A percentile compares a stretch with the other conserved stretches of the same genome.
Conservation (phyloP, 2,329 filamentous ascomycete species). For the Ophiostoma sp. region DNA sequence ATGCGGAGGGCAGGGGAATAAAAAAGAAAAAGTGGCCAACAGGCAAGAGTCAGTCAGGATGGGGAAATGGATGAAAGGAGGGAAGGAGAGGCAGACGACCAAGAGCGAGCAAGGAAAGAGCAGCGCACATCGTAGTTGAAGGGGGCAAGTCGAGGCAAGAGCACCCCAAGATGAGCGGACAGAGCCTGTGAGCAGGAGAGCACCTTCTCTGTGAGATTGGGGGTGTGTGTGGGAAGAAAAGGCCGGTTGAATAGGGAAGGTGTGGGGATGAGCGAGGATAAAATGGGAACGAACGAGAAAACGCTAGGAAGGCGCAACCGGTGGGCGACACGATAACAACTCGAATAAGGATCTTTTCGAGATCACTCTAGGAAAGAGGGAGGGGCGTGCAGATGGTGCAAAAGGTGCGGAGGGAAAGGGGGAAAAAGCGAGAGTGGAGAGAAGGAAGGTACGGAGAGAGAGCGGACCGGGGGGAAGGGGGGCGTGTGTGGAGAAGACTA, state of each 20-base stretch:
- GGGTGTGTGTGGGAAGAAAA: slow-evolving; percentile 20
- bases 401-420: slow-evolving; percentile 9
- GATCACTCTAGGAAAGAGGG: slow-evolving; percentile 4
- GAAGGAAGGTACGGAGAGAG: slow-evolving; percentile 1
- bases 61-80: slow-evolving; percentile 24
- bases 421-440: not conserved
- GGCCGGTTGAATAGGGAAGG: slow-evolving; percentile 26
- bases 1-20: slow-evolving; percentile 16
- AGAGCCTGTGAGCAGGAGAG: slow-evolving; percentile 1
- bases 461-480: slow-evolving; percentile 2
- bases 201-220: slow-evolving; percentile 13
- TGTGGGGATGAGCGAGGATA: slow-evolving; percentile 30
- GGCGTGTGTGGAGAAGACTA: slow-evolving; percentile 22
- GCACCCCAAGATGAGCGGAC: slow-evolving; percentile 13
- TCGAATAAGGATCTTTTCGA: not conserved
- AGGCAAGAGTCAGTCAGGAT: slow-evolving; percentile 12
- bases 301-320: slow-evolving; percentile 20
- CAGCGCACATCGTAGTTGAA: not conserved
- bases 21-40: slow-evolving; percentile 5
- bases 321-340: slow-evolving; percentile 11
- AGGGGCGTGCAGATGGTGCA: slow-evolving; percentile 16
- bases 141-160: slow-evolving; percentile 15
- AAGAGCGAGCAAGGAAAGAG: not conserved
- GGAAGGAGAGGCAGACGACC: not conserved
- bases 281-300: slow-evolving; percentile 20